These are phyloP conservation scores for Colletotrichum musicola DNA, from an alignment of 2,329 filamentous ascomycete genomes.

Conservation along the genomic window DNA sequence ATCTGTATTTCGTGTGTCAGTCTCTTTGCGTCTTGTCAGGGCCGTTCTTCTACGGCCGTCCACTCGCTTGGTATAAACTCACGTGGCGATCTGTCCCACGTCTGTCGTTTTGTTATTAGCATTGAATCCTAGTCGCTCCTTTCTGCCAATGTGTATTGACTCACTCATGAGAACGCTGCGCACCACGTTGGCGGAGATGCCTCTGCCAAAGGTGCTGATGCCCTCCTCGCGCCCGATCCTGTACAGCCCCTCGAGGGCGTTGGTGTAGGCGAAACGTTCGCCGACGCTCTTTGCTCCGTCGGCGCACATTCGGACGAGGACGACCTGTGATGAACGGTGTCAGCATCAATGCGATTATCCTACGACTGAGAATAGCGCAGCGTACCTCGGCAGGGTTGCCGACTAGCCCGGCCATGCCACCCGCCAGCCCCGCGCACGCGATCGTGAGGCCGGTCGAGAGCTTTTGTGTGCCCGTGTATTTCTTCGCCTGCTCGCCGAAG, in stretches of 20 bases:
- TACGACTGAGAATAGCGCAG: no score
- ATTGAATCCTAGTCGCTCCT: slow-evolving; percentile 6
- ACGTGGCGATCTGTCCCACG: slow-evolving; percentile 60
- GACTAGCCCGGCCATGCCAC: slow-evolving; percentile 57
- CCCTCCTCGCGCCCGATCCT: slow-evolving; percentile 55
- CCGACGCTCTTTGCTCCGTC: slow-evolving; percentile 54
- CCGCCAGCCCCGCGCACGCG: slow-evolving; percentile 54
- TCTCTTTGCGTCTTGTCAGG: background rate
- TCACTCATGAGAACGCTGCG: slow-evolving; percentile 60
- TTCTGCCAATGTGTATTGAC: slow-evolving; percentile 32
- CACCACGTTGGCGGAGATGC: slow-evolving; percentile 54
- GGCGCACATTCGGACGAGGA: slow-evolving; percentile 60
- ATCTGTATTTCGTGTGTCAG: slow-evolving; percentile 42
- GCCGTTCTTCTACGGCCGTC: background rate
- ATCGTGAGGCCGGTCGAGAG: slow-evolving; percentile 52
- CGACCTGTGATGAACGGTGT: slow-evolving; percentile 42
- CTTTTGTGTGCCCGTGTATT: slow-evolving; percentile 45
- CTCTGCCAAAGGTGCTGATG: slow-evolving; percentile 51
- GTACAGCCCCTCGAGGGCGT: slow-evolving; percentile 51
- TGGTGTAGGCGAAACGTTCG: slow-evolving; percentile 54
- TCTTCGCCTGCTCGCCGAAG: slow-evolving; percentile 47
- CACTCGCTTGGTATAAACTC: slow-evolving; percentile 39
- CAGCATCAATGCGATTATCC: no score
- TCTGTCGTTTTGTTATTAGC: slow-evolving; percentile 46
- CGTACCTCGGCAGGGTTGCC: slow-evolving; percentile 58